Evolutionary conservation across 495 filamentous ascomycete genomes (phyloP), one percentile per base, ranked within the genome.

Genomic region (Penicillium paradoxum): DNA sequence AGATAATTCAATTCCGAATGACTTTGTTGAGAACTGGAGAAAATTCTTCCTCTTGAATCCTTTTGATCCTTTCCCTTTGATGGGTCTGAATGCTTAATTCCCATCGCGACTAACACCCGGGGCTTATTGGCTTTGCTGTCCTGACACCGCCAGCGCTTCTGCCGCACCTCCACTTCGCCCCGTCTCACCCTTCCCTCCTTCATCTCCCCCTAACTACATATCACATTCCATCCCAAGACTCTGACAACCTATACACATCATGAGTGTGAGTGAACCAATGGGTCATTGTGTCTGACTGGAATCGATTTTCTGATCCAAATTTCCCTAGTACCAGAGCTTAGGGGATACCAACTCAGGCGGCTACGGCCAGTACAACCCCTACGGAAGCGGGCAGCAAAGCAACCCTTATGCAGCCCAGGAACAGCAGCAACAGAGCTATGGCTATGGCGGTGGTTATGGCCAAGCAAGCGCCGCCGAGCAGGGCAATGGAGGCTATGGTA

Each of bases 351-450:
- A 54, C 41, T 54, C 65, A 44, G 73, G 73, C 54, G 78, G 76
- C 66, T 83, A 85, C 69, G 82, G 82, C 71, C 73, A 82, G 54
- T 76, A 76, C 59, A 84, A 86, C 65, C 81, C 84, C 4, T 88
- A 86, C 58, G 70, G 64, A 56, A 75, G 70, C 54, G n/a, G n/a
- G n/a, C 75, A 81, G 54, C 57, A 61, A 49, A 76, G 21, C 33
- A 49, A 75, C 47, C 74, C 75, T 24, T 67, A 73, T 56, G 60
- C 54, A 48, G 58, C 62, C 22, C 63, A 66, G 46, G 53, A 43
- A 29, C 53, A 66, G 51, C 55, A 68, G 55, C 57, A n/a, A n/a
- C n/a, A 68, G 39, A 62, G 67, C 59, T 79, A 80, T 51, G 71
- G 70, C 21, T 77, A 75, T 51, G 69, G 71, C 5, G 59, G 51